Conservation (phyloP, 2,329 filamentous ascomycete genomes). For the Fusarium algeriense region DNA sequence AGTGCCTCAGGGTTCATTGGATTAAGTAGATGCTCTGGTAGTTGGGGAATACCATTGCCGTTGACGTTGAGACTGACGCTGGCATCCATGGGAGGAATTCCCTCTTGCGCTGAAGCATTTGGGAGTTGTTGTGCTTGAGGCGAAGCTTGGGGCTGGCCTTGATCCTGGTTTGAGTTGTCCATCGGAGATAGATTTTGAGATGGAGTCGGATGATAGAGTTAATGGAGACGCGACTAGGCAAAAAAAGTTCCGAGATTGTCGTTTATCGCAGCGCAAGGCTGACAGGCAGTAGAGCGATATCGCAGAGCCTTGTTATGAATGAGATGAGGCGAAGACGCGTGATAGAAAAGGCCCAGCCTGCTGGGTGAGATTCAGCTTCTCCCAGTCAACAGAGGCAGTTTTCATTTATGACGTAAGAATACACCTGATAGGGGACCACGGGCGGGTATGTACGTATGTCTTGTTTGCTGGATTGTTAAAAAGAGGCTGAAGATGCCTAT, state of each 20-base stretch:
- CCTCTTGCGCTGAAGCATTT: slow-evolving; percentile 14
- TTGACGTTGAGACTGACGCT: slow-evolving; percentile 23
- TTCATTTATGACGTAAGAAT: slow-evolving; percentile 26
- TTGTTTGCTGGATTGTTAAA: slow-evolving; percentile 16
- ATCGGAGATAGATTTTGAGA: slow-evolving; percentile 15
- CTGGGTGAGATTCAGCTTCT: slow-evolving; percentile 31
- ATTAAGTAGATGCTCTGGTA: slow-evolving; percentile 37
- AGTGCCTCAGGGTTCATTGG: slow-evolving; percentile 44
- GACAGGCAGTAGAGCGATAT: slow-evolving; percentile 24
- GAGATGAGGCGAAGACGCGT: slow-evolving; percentile 36
- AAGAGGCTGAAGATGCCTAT: slow-evolving; percentile 17
- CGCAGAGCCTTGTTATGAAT: slow-evolving; percentile 37
- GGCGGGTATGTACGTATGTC: neutral
- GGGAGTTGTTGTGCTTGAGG: slow-evolving; percentile 39
- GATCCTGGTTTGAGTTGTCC: slow-evolving; percentile 39
- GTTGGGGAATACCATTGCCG: slow-evolving; percentile 38
- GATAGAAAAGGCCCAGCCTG: slow-evolving; percentile 39
- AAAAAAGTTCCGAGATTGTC: neutral
- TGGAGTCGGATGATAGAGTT: neutral
- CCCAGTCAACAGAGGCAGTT: slow-evolving; percentile 8
- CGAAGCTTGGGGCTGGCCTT: slow-evolving; percentile 36
- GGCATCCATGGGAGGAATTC: slow-evolving; percentile 22
- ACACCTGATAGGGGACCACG: neutral
- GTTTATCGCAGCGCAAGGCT: slow-evolving; percentile 31
- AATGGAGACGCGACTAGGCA: neutral